Conservation (phyloP, 2,329 filamentous ascomycete genomes). For the Talaromyces pinophilus region DNA sequence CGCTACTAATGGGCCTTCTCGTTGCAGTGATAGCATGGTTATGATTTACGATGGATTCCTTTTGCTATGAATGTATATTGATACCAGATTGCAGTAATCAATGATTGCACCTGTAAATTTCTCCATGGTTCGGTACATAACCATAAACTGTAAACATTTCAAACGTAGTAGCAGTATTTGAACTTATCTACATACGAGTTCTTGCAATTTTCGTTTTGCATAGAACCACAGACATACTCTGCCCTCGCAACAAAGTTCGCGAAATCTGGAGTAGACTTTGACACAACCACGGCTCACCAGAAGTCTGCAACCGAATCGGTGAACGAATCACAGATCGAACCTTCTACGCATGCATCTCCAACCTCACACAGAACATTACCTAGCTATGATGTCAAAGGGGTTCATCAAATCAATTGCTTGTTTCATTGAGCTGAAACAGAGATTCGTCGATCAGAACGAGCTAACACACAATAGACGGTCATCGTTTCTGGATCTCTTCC, state of each 20-base stretch:
- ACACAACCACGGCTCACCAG: not conserved
- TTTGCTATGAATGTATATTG: not conserved
- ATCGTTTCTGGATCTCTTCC: not conserved
- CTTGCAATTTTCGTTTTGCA: too few species aligned
- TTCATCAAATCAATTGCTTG: not conserved
- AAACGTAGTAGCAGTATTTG: too few species aligned
- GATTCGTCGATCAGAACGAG: not conserved
- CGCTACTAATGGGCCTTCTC: not conserved
- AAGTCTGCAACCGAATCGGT: not conserved
- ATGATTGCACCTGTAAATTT: not conserved
- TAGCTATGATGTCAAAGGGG: not conserved
- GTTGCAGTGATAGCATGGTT: not conserved
- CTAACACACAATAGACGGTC: not conserved
- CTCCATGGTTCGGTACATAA: too few species aligned
- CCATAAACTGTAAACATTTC: too few species aligned
- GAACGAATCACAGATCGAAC: not conserved
- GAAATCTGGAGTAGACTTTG: not conserved
- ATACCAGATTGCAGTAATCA: constrained; percentile 12
- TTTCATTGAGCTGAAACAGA: not conserved
- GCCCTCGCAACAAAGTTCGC: not conserved
- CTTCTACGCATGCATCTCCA: not conserved
- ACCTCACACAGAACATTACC: not conserved
- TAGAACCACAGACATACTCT: too few species aligned
- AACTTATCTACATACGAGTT: too few species aligned
- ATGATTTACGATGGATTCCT: not conserved